Conservation (phyloP, 805 yeast species). For the Lipomyces kockii region DNA sequence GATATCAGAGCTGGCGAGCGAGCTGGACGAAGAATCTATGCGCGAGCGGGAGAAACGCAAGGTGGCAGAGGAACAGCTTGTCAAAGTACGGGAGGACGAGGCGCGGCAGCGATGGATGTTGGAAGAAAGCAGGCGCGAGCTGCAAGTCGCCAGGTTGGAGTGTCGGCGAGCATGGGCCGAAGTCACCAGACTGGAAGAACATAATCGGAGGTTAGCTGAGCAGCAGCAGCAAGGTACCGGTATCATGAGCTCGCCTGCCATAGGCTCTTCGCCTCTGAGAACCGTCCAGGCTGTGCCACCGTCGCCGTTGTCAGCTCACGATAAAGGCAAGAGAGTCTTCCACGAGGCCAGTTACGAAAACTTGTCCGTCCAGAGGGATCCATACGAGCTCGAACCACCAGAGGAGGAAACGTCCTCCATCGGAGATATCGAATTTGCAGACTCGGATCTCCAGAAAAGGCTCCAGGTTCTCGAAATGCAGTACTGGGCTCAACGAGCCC, state of each 20-base stretch:
- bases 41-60: constrained; percentile 19
- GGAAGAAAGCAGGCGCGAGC: constrained; percentile 27
- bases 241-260: not conserved
- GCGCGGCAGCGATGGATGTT: constrained; percentile 14
- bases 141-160: constrained; percentile 28
- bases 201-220: constrained; percentile 6
- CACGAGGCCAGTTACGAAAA: not conserved
- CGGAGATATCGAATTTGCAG: constrained; percentile 18
- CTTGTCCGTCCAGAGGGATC: not conserved
- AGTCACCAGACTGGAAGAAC: constrained; percentile 28
- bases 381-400: not conserved
- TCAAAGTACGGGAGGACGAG: constrained; percentile 9
- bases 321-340: constrained; percentile 1
- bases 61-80: constrained; percentile 9
- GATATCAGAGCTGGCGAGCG: constrained; percentile 23
- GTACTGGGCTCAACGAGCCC: constrained; percentile 25
- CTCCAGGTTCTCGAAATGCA: constrained; percentile 23
- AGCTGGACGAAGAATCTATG: constrained; percentile 19
- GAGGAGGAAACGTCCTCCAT: constrained; percentile 9
- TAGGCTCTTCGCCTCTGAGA: not conserved
- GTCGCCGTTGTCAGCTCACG: not conserved
- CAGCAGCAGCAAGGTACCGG: constrained; percentile 1
- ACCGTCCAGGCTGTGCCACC: not conserved
- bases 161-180: constrained; percentile 36
- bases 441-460: constrained; percentile 19